Conservation (phyloP, 495 filamentous ascomycete genomes). For the Lasiosphaeria hispida region DNA sequence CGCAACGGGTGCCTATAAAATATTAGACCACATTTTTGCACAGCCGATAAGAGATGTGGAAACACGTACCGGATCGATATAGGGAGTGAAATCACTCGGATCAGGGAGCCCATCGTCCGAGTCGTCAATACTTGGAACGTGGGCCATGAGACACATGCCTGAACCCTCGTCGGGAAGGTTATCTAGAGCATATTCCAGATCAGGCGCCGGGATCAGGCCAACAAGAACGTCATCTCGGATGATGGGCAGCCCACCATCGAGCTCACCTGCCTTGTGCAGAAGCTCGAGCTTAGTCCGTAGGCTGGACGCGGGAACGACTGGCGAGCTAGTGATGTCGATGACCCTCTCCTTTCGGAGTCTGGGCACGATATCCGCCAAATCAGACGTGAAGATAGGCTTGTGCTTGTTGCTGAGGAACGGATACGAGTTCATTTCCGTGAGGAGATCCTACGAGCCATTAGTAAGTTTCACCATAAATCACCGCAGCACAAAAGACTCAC, state of each 20-base stretch:
- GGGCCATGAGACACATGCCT: conserved; percentile 76
- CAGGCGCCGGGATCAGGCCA: conserved; percentile 89
- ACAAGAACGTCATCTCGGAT: conserved; percentile 75
- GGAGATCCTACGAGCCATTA: conserved; percentile 59
- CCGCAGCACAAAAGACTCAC: conserved; percentile 41
- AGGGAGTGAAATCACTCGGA: conserved; percentile 81
- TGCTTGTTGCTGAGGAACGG: conserved; percentile 94
- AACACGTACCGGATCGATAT: conserved; percentile 71
- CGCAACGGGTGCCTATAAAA: conserved; percentile 67
- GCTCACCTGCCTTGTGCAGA: conserved; percentile 80
- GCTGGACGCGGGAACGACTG: conserved; percentile 68
- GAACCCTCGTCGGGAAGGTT: conserved; percentile 70
- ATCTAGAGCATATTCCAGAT: conserved; percentile 91
- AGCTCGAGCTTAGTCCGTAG: conserved; percentile 77
- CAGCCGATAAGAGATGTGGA: background rate
- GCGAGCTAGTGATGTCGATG: conserved; percentile 83
- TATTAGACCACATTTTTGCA: background rate
- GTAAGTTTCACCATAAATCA: background rate
- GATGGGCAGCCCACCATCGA: conserved; percentile 90
- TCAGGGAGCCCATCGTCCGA: conserved; percentile 60
- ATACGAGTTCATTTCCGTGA: conserved; percentile 96
- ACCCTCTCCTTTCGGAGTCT: conserved; percentile 68
- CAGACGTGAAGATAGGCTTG: conserved; percentile 80
- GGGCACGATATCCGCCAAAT: conserved; percentile 81
- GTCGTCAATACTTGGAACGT: conserved; percentile 54